Evolutionary conservation across 2,329 filamentous ascomycete species (phyloP).

Genomic region (Diaporthe australafricana): DNA sequence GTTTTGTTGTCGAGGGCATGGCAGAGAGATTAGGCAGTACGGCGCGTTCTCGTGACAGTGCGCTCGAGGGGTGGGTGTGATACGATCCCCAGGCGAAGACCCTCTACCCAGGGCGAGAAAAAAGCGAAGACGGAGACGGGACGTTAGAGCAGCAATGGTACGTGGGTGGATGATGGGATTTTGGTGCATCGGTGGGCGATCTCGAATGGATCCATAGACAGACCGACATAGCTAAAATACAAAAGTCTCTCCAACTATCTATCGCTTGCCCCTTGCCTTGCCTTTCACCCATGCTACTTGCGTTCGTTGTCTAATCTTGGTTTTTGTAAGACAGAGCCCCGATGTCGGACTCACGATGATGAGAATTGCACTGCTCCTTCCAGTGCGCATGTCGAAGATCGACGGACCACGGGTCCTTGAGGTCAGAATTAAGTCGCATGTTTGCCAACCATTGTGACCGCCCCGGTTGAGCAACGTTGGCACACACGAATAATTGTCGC

Average conservation of each 20-base stretch:
- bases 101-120: neutral
- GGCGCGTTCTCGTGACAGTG: neutral
- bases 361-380: neutral
- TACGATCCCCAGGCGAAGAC: neutral
- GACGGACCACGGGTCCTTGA: neutral
- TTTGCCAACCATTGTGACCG: neutral
- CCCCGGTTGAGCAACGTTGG: neutral
- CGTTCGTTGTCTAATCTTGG: neutral
- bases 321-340: neutral
- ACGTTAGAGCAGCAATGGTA: slow-evolving; percentile 3
- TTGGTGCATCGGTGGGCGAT: neutral
- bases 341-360: neutral
- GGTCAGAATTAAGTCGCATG: neutral
- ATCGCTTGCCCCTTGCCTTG: neutral
- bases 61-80: neutral
- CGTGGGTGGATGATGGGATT: neutral
- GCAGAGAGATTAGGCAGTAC: neutral
- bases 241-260: slow-evolving; percentile 7
- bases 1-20: neutral
- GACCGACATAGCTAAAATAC: slow-evolving; percentile 4
- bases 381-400: neutral
- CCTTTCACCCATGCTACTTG: neutral
- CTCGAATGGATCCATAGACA: slow-evolving; percentile 18
- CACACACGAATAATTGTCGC: neutral
- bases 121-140: neutral